Evolutionary conservation across 257 asterid species (phyloP).

Genomic region (Oldenlandia corymbosa): DNA sequence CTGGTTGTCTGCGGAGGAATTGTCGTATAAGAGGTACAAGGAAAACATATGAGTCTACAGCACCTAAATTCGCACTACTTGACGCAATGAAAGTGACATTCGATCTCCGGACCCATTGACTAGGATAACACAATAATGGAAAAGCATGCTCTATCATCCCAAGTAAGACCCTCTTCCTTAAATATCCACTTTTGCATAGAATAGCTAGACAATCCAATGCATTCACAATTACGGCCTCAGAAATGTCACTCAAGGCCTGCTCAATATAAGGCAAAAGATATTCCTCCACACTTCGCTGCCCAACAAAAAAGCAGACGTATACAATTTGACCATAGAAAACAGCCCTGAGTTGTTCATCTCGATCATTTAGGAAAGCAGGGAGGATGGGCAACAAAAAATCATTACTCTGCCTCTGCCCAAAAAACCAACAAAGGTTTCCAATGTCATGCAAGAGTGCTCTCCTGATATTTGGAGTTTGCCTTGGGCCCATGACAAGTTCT

Average conservation of each 20-base stretch:
- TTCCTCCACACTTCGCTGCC: slow-evolving; percentile 97
- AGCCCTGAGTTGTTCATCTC: slow-evolving; percentile 96
- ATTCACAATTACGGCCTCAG: slow-evolving; percentile 86
- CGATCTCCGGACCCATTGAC: slow-evolving; percentile 90
- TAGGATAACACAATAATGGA: slow-evolving; percentile 85
- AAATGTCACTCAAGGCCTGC: slow-evolving; percentile 82
- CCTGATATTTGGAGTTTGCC: slow-evolving; percentile 97
- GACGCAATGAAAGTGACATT: slow-evolving; percentile 77
- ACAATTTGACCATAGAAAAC: slow-evolving; percentile 90
- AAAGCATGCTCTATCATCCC: slow-evolving; percentile 92
- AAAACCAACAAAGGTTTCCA: slow-evolving; percentile 97
- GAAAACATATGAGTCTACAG: slow-evolving; percentile 94
- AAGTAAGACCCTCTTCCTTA: slow-evolving; percentile 79
- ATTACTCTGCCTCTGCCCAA: slow-evolving; percentile 98
- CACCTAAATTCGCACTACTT: slow-evolving; percentile 88
- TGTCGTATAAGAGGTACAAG: slow-evolving; percentile 88
- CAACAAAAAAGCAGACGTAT: slow-evolving; percentile 88
- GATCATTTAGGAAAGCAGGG: slow-evolving; percentile 96
- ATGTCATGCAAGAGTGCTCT: slow-evolving; percentile 98
- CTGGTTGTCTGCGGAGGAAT: slow-evolving; percentile 87
- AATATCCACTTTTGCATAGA: slow-evolving; percentile 81
- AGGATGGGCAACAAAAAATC: slow-evolving; percentile 92
- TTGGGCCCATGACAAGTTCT: slow-evolving; percentile 99
- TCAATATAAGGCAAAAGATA: slow-evolving; percentile 95
- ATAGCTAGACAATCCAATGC: slow-evolving; percentile 90